Evolutionary conservation across 179 eudicot genomes (phyloP), one percentile per base, ranked within the genome.

Genomic region (Silene vulgaris): DNA sequence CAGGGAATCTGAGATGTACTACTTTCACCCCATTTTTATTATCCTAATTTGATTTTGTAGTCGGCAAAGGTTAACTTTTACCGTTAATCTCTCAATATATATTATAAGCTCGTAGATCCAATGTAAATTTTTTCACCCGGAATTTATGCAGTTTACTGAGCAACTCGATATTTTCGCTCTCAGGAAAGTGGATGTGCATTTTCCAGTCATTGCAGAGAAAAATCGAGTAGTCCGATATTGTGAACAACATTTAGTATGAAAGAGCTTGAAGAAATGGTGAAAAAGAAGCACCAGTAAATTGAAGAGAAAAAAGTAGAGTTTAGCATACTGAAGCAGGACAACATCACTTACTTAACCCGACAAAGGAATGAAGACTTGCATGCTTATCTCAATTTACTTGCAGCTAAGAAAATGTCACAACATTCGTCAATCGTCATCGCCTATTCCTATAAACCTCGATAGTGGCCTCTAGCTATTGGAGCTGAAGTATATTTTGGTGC

Each of bases 171-270:
- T 40, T 76, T 20, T 1, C 1, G 0, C 21, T 71, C 63, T 69
- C 84, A 87, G 89, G 82, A 75, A 80, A 71, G 77, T 82, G 19
- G 81, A 76, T 26, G 81, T 88, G 8, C 73, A 37, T 29, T 89
- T 88, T 74, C 89, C 90, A 0, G 87, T 84, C 30, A 48, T 12
- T 43, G 26, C 62, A 14, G 21, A n/a, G 1, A 69, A 60, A 48
- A 56, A 45, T 32, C 77, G n/a, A 19, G 8, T 19, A 57, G 72
- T 30, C 7, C 52, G 21, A 12, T 5, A 3, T 3, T n/a, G 6
- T 8, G 59, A 35, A 32, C 60, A 29, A 26, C 45, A 30, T 43
- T 21, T 8, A 45, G 13, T 5, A 50, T 43, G 21, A 57, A 60
- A 4, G n/a, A 37, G 61, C 14, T 80, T 7, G 11, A 45, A 71